phyloP scores from a whole-genome alignment of 257 asterid species.

The Jasminum sambac region DNA sequence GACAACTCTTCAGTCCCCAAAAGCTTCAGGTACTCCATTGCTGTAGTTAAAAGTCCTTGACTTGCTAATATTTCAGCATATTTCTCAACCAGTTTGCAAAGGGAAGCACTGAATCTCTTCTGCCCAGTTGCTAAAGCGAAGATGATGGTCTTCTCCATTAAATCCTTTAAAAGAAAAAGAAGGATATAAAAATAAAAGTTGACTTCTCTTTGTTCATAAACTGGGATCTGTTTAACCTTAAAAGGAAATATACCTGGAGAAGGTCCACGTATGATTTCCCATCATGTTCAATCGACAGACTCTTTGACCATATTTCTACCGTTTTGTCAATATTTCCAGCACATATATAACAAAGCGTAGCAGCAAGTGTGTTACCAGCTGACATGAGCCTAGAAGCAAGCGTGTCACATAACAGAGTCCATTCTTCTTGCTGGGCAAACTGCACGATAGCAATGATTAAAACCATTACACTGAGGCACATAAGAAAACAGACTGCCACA shows the following conservation, averaged over 20 bases:
- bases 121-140: conserved; percentile 93
- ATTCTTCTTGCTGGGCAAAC: conserved; percentile 86
- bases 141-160: conserved; percentile 95
- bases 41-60: conserved; percentile 91
- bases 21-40: conserved; percentile 91
- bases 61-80: conserved; percentile 97
- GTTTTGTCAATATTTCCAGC: conserved; percentile 96
- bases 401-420: conserved; percentile 78
- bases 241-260: conserved; percentile 62
- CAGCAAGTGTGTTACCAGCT: conserved; percentile 79
- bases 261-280: conserved; percentile 84
- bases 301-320: conserved; percentile 90
- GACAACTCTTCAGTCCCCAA: conserved; percentile 87
- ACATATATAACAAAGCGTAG: conserved; percentile 85
- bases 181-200: conserved; percentile 16
- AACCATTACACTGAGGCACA: neutral
- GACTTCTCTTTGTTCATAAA: conserved; percentile 18
- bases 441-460: conserved; percentile 34
- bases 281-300: conserved; percentile 61
- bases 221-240: conserved; percentile 12
- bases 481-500: no score
- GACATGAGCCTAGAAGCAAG: conserved; percentile 91
- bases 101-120: conserved; percentile 77
- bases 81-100: conserved; percentile 88
- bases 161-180: conserved; percentile 53